These are phyloP conservation scores for Botrytis hyacinthi DNA, from an alignment of 2,329 filamentous ascomycete species.

Conservation along the genomic window DNA sequence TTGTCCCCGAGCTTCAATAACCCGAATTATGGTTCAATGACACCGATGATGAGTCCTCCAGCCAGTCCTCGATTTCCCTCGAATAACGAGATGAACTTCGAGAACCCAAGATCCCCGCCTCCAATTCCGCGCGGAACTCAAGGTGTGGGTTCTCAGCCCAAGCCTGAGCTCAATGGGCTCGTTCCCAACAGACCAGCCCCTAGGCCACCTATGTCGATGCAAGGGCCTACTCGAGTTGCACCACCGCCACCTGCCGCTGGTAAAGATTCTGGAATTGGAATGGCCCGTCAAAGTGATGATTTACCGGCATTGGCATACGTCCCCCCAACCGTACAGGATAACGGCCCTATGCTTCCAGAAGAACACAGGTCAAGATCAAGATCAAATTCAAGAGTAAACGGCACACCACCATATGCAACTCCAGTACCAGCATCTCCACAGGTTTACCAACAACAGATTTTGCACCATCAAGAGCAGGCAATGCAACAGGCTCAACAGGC, in stretches of 20 bases:
- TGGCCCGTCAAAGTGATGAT: conserved; percentile 59
- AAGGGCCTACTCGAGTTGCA: conserved; percentile 59
- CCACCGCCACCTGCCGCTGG: conserved; percentile 55
- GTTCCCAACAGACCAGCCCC: conserved; percentile 84
- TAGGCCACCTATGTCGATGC: conserved; percentile 75
- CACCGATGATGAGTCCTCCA: conserved; percentile 59
- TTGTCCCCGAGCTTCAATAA: conserved; percentile 49
- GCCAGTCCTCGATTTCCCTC: conserved; percentile 83
- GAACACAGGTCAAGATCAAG: conserved; percentile 66
- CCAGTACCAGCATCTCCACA: conserved; percentile 34
- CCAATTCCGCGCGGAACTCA: conserved; percentile 65
- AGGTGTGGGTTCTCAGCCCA: conserved; percentile 42
- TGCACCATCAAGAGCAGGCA: conserved; percentile 82
- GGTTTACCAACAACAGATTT: conserved; percentile 59
- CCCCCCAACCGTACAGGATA: conserved; percentile 32
- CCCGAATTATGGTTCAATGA: conserved; percentile 56
- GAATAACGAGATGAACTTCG: conserved; percentile 90
- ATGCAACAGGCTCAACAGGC: conserved; percentile 51
- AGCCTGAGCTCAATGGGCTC: conserved; percentile 54
- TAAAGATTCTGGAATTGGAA: conserved; percentile 64
- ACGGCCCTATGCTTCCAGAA: conserved; percentile 56
- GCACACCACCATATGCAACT: conserved; percentile 41
- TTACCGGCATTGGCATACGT: conserved; percentile 40
- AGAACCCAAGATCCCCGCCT: conserved; percentile 90
- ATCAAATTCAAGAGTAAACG: conserved; percentile 64